These are phyloP conservation scores for Candida nitratophila DNA, from an alignment of 805 yeast species.

Conservation along the genomic window DNA sequence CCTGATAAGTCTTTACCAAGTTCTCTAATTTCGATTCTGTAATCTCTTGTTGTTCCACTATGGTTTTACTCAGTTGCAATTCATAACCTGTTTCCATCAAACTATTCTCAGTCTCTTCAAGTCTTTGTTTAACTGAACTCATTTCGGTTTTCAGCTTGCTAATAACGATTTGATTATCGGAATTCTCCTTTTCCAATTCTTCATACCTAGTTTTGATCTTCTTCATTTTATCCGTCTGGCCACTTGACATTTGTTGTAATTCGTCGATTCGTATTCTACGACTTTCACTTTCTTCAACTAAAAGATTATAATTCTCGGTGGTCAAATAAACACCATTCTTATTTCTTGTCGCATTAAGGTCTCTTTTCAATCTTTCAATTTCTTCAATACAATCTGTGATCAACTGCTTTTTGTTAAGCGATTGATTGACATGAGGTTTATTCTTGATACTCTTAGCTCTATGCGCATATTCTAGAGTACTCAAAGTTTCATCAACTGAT, in stretches of 20 bases:
- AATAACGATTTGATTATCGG: too few species aligned
- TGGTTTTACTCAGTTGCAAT: neutral
- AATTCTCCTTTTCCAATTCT: neutral
- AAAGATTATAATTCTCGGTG: conserved; percentile 37
- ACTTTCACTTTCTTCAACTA: conserved; percentile 39
- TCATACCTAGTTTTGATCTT: conserved; percentile 35
- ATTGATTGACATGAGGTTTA: conserved; percentile 59
- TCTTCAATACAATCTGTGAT: conserved; percentile 40
- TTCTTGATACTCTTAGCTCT: conserved; percentile 78
- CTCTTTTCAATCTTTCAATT: too few species aligned
- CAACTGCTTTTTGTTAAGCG: conserved; percentile 51
- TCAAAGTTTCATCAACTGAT: conserved; percentile 73
- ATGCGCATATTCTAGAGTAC: conserved; percentile 82
- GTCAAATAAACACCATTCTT: conserved; percentile 54
- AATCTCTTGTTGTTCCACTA: conserved; percentile 6
- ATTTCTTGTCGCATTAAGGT: too few species aligned
- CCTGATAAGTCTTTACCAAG: neutral
- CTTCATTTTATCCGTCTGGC: conserved; percentile 40
- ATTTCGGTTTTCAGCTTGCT: too few species aligned
- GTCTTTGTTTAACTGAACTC: too few species aligned
- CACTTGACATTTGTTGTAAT: conserved; percentile 38
- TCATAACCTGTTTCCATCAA: neutral
- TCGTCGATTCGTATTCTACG: conserved; percentile 42
- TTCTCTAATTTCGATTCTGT: conserved; percentile 7
- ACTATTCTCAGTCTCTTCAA: too few species aligned